Percentiles rank a stretch among this genome's conserved stretches.
phyloP scores from a whole-genome alignment of 2,329 filamentous ascomycete genomes.

The Leptosphaerulina australis region DNA sequence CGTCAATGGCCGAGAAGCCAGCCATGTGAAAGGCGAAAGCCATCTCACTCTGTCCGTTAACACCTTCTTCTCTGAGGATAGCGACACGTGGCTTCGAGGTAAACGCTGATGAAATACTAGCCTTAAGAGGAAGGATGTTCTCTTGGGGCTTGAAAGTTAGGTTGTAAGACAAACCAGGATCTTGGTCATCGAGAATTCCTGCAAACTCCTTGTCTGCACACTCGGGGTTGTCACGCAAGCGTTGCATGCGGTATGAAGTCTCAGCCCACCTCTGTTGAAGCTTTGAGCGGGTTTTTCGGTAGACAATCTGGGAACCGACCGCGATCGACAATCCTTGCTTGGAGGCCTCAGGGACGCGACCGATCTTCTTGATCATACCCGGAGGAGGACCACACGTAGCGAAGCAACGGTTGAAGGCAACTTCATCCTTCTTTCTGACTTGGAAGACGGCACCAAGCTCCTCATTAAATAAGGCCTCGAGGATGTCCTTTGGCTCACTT shows the following conservation, averaged over 20 bases:
- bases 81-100: slow-evolving; percentile 76
- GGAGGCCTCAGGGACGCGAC: slow-evolving; percentile 69
- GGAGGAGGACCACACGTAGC: slow-evolving; percentile 85
- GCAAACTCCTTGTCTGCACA: slow-evolving; percentile 85
- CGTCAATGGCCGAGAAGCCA: slow-evolving; percentile 88
- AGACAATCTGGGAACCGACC: slow-evolving; percentile 70
- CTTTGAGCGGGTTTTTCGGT: slow-evolving; percentile 70
- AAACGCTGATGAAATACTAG: slow-evolving; percentile 66
- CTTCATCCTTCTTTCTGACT: slow-evolving; percentile 82
- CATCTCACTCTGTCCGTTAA: slow-evolving; percentile 97
- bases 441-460: slow-evolving; percentile 97
- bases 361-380: slow-evolving; percentile 83
- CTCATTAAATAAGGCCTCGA: slow-evolving; percentile 90
- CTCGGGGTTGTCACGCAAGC: slow-evolving; percentile 82
- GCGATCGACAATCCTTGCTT: slow-evolving; percentile 81
- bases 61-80: slow-evolving; percentile 92
- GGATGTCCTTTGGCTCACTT: slow-evolving; percentile 66
- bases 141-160: slow-evolving; percentile 81
- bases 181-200: slow-evolving; percentile 72
- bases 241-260: slow-evolving; percentile 91
- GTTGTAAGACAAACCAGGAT: slow-evolving; percentile 85
- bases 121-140: slow-evolving; percentile 71
- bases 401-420: slow-evolving; percentile 85
- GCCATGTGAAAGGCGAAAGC: slow-evolving; percentile 92
- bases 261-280: slow-evolving; percentile 88